Evolutionary conservation across 2,329 filamentous ascomycete species (phyloP).

Genomic region (Microcyclosporella mali): DNA sequence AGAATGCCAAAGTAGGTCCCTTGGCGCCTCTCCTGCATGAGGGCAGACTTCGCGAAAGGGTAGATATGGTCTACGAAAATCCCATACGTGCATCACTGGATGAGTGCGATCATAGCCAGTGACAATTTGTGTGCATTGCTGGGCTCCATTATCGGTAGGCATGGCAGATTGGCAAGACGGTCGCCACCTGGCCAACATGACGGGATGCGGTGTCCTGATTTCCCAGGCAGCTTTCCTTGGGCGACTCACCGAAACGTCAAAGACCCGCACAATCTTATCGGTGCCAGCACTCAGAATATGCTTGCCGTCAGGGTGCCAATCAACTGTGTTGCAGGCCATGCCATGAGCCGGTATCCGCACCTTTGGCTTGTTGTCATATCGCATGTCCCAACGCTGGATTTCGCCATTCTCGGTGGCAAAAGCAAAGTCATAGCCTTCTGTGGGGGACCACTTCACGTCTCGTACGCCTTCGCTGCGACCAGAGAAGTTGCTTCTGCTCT

Average conservation of each 20-base stretch:
- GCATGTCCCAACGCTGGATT: slow-evolving; percentile 59
- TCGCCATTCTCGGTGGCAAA: slow-evolving; percentile 59
- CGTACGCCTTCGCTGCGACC: slow-evolving; percentile 57
- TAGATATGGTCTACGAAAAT: slow-evolving; percentile 56
- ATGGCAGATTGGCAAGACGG: slow-evolving; percentile 53
- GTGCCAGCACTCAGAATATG: slow-evolving; percentile 58
- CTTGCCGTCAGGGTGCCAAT: slow-evolving; percentile 63
- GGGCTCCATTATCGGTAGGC: slow-evolving; percentile 45
- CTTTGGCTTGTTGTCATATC: slow-evolving; percentile 51
- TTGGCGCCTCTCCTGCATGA: slow-evolving; percentile 46
- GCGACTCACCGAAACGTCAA: slow-evolving; percentile 55
- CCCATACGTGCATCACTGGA: slow-evolving; percentile 58
- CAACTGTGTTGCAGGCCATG: slow-evolving; percentile 51
- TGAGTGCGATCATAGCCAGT: slow-evolving; percentile 58
- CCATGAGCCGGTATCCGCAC: slow-evolving; percentile 58
- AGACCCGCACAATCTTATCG: slow-evolving; percentile 58
- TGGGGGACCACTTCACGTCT: slow-evolving; percentile 60
- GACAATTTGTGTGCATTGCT: slow-evolving; percentile 57
- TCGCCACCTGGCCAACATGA: slow-evolving; percentile 57
- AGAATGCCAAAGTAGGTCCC: slow-evolving; percentile 59
- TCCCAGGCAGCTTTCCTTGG: slow-evolving; percentile 55
- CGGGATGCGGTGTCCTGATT: slow-evolving; percentile 55
- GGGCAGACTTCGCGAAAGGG: slow-evolving; percentile 56
- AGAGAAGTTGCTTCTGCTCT: slow-evolving; percentile 50
- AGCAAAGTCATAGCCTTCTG: slow-evolving; percentile 56